Percentiles rank a stretch among this genome's conserved stretches.
Conservation (phyloP, 179 eudicot genomes). For the Amaranthus tricolor region DNA sequence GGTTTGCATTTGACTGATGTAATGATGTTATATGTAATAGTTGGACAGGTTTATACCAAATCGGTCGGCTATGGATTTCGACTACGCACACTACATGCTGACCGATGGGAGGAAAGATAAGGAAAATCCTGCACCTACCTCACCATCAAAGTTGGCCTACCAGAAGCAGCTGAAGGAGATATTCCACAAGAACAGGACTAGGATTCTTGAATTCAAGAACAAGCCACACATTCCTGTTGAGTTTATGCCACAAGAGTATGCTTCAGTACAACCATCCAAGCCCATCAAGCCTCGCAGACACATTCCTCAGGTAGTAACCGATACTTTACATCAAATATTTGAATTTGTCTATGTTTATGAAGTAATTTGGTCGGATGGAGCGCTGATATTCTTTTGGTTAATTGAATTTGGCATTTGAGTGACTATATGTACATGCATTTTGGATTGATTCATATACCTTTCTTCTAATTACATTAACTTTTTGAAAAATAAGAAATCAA, state of each 20-base stretch:
- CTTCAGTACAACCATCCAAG: slow-evolving; percentile 46
- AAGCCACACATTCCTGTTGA: slow-evolving; percentile 65
- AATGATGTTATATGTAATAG: slow-evolving; percentile 28
- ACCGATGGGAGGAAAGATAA: slow-evolving; percentile 65
- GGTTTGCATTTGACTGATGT: not conserved
- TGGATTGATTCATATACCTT: too few relatives aligned
- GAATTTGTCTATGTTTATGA: not conserved
- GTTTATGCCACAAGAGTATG: slow-evolving; percentile 36
- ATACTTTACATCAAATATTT: too few relatives aligned
- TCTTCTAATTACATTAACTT: too few relatives aligned
- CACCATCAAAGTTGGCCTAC: slow-evolving; percentile 79
- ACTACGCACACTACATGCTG: slow-evolving; percentile 76
- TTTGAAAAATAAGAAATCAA: not conserved
- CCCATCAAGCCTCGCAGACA: slow-evolving; percentile 56
- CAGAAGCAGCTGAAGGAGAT: slow-evolving; percentile 68
- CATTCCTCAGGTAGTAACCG: slow-evolving; percentile 60
- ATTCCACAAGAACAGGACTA: slow-evolving; percentile 72
- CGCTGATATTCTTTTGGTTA: not conserved
- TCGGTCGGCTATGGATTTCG: slow-evolving; percentile 83
- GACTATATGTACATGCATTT: too few relatives aligned
- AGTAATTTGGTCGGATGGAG: not conserved
- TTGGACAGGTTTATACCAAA: slow-evolving; percentile 87
- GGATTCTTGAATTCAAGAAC: slow-evolving; percentile 85
- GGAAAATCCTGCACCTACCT: slow-evolving; percentile 58
- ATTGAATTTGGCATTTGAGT: too few relatives aligned